Evolutionary conservation across 805 yeast species (phyloP), one percentile per base, ranked within the genome.

Genomic region (Hanseniaspora lindneri): DNA sequence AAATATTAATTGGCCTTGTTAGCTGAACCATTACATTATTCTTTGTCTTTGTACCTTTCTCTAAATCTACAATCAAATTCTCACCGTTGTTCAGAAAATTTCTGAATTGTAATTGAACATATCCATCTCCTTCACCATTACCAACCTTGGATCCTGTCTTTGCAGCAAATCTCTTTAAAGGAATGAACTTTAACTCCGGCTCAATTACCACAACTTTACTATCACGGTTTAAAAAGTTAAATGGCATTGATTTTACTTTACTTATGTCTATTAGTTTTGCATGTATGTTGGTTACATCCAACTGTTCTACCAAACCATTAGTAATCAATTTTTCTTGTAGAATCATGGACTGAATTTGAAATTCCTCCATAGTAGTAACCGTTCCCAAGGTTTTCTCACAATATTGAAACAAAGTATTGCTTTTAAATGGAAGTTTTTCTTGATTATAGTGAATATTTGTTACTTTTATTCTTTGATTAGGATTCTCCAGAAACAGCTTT

Each of bases 81-180:
- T 81, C 88, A 14, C 83, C 86, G n/a, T 80, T 80, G 4, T 83
- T 86, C 54, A 80, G 72, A 8, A 74, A 65, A 57, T 80, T 80
- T 39, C 71, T 62, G 51, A 70, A 67, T 61, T 78, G 87, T 49
- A 88, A 76, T 28, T 84, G 80, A 41, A 86, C 71, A 59, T 88
- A 87, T 1, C 96, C 97, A 59, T 84, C 92, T 27, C 96, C 98
- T 67, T 92, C 97, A 28, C 95, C 95, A 60, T 92, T 89, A 1
- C 97, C 97, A 7, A 92, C 76, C 62, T 87, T 88, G 1, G 97
- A 92, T 3, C 99, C 99, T 1, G 96, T 84, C 56, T 83, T 83
- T 47, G 94, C 88, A 52, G 75, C 72, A 56, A 87, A 82, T 54
- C 74, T 73, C 55, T 85, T 85, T 3, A 74, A 74, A 0, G 89